Conservation (phyloP, 2,329 filamentous ascomycete genomes). For the Hortaea werneckii region DNA sequence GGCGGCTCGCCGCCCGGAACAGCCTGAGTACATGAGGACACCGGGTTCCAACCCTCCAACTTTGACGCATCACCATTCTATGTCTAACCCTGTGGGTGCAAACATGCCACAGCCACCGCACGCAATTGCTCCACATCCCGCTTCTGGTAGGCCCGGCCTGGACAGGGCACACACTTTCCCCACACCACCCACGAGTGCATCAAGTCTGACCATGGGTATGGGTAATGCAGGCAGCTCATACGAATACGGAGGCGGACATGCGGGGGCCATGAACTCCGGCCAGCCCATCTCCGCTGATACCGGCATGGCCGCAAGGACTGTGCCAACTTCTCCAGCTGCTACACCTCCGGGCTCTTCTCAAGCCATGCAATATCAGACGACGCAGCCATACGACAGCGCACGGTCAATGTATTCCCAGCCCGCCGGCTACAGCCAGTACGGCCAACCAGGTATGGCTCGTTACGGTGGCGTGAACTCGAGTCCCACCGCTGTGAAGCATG, state of each 20-base stretch:
- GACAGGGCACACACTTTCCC: constrained; percentile 89
- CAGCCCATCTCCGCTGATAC: constrained; percentile 77
- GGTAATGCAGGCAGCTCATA: constrained; percentile 63
- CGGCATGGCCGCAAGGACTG: constrained; percentile 59
- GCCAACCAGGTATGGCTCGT: constrained; percentile 60
- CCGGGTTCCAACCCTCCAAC: constrained; percentile 53
- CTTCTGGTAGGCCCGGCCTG: constrained; percentile 55
- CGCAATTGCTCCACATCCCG: constrained; percentile 51
- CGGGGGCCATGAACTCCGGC: constrained; percentile 43
- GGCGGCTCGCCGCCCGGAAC: constrained; percentile 61
- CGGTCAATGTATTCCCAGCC: constrained; percentile 70
- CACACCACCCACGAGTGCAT: constrained; percentile 87
- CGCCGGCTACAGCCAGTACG: constrained; percentile 44
- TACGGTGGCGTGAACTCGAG: constrained; percentile 49
- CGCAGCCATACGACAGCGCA: constrained; percentile 63
- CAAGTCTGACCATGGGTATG: constrained; percentile 65
- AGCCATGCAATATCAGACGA: constrained; percentile 68
- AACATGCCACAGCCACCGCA: constrained; percentile 58
- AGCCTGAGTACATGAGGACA: constrained; percentile 48
- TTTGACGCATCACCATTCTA: constrained; percentile 60
- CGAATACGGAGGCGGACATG: constrained; percentile 55
- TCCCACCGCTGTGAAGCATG: constrained; percentile 58
- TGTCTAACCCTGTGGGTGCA: constrained; percentile 50
- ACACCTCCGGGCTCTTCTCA: constrained; percentile 71
- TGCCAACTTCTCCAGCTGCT: constrained; percentile 79